Conservation (phyloP, 2,329 filamentous ascomycete genomes). For the Sordariomycetes sp. region DNA sequence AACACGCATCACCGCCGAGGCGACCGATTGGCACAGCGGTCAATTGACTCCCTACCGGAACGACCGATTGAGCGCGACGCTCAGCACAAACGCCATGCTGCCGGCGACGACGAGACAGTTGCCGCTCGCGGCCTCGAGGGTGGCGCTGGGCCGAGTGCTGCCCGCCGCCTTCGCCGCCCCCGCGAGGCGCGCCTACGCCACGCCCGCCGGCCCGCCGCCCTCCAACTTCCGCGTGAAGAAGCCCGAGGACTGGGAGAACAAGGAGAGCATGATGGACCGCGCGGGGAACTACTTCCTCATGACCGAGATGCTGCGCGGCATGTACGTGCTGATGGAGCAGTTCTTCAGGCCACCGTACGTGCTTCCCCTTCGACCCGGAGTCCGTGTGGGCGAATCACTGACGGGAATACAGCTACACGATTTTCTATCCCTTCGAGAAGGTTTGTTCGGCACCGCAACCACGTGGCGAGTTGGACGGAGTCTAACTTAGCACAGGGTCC, state of each 20-base stretch:
- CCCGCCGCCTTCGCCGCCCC: conserved; percentile 15
- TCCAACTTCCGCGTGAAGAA: conserved; percentile 68
- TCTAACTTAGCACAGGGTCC: conserved; percentile 49
- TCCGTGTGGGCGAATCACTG: not conserved
- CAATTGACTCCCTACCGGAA: not conserved
- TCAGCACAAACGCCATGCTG: conserved; percentile 4
- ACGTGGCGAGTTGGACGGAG: not conserved
- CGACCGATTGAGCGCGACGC: not conserved
- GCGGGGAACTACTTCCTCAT: conserved; percentile 90
- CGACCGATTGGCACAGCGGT: not conserved
- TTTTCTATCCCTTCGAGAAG: conserved; percentile 98
- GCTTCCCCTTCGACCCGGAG: not conserved
- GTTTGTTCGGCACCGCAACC: conserved; percentile 25
- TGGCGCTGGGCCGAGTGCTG: not conserved
- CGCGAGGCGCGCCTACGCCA: conserved; percentile 38
- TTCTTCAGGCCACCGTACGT: conserved; percentile 94
- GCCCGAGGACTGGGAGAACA: conserved; percentile 69
- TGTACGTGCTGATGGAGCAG: conserved; percentile 97
- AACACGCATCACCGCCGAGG: not conserved
- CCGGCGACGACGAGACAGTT: conserved; percentile 9
- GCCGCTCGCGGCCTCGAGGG: conserved; percentile 3
- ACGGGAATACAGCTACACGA: conserved; percentile 66
- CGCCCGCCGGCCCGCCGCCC: conserved; percentile 69
- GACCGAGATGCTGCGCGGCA: conserved; percentile 91
- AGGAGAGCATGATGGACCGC: conserved; percentile 69